Conservation (phyloP, 2,329 filamentous ascomycete species). For the Phaeoacremonium minimum region DNA sequence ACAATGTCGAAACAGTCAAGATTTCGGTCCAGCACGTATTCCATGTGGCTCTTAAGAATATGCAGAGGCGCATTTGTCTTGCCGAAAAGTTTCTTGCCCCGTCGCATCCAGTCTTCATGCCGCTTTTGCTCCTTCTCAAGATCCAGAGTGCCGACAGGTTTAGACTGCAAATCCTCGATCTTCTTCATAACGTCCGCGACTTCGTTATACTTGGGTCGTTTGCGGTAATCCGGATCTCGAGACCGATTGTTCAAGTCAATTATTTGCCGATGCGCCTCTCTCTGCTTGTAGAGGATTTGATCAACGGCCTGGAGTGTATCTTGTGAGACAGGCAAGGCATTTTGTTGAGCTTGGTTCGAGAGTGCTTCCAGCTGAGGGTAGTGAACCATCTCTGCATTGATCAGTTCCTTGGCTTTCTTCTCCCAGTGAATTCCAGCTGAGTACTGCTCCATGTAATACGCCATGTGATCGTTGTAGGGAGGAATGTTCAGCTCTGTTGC, state of each 20-base stretch:
- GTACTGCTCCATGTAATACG: conserved; percentile 71
- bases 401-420: conserved; percentile 84
- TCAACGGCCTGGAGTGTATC: conserved; percentile 82
- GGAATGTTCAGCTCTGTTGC: conserved; percentile 75
- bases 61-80: conserved; percentile 97
- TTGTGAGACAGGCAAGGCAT: conserved; percentile 72
- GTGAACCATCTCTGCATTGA: conserved; percentile 86
- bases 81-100: conserved; percentile 94
- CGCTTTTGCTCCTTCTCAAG: conserved; percentile 91
- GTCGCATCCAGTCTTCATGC: conserved; percentile 98
- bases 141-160: conserved; percentile 85
- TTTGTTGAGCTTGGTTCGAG: conserved; percentile 69
- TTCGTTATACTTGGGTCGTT: conserved; percentile 82
- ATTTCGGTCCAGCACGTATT: conserved; percentile 87
- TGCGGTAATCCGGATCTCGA: conserved; percentile 67
- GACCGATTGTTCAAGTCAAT: conserved; percentile 75
- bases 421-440: conserved; percentile 84
- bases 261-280: conserved; percentile 88
- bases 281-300: conserved; percentile 89
- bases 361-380: conserved; percentile 93
- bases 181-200: conserved; percentile 87
- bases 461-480: conserved; percentile 74
- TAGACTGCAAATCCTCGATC: conserved; percentile 85
- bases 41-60: conserved; percentile 91
- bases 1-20: conserved; percentile 85